Evolutionary conservation across 352 stramenopile species (phyloP).

Genomic region (Phytopythium montanum): DNA sequence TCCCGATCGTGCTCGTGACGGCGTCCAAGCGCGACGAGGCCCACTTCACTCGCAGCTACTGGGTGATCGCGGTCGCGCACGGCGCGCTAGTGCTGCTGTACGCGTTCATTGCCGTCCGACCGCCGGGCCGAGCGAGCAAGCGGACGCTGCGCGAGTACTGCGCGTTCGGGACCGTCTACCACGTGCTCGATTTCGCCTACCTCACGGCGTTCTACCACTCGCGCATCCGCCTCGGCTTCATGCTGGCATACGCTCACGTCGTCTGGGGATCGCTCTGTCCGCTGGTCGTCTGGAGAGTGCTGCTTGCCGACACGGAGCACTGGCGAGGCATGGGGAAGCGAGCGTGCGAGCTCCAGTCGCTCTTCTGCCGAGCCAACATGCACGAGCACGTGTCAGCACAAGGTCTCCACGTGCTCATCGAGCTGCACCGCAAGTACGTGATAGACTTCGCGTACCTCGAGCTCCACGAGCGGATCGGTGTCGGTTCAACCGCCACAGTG

Average conservation of each 20-base stretch:
- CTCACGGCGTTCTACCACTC: constrained; percentile 29
- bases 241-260: constrained; percentile 27
- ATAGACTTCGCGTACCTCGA: constrained; percentile 38
- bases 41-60: constrained; percentile 18
- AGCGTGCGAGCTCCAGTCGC: constrained; percentile 24
- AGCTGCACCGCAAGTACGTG: constrained; percentile 41
- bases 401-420: constrained; percentile 47
- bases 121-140: constrained; percentile 41
- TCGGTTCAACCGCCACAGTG: constrained; percentile 40
- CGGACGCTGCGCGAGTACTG: constrained; percentile 40
- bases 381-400: constrained; percentile 35
- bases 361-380: constrained; percentile 35
- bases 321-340: constrained; percentile 52
- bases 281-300: constrained; percentile 34
- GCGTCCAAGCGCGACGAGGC: constrained; percentile 10
- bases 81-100: constrained; percentile 28
- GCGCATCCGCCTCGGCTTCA: constrained; percentile 21
- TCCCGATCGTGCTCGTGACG: constrained; percentile 37
- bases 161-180: constrained; percentile 33
- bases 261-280: constrained; percentile 30
- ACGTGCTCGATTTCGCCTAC: constrained; percentile 30
- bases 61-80: constrained; percentile 22
- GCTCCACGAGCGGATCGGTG: constrained; percentile 32
- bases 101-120: constrained; percentile 32
- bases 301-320: constrained; percentile 60